Conservation (phyloP, 2,329 filamentous ascomycete genomes). For the Aspergillus brunneoviolaceus region DNA sequence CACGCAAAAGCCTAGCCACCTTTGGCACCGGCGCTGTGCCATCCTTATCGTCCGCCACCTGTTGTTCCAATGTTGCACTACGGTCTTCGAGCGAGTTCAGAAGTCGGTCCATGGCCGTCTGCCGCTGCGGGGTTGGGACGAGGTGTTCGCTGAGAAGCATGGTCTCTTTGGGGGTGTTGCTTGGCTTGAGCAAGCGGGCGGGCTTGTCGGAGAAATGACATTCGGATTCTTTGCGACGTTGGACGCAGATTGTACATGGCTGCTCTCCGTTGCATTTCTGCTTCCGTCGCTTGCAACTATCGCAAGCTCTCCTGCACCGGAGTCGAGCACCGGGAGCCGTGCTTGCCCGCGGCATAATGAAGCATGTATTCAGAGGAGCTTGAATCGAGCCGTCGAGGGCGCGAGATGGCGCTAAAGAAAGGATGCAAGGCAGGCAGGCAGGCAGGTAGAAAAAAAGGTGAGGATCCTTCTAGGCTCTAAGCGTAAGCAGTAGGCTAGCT, state of each 20-base stretch:
- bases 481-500: neutral
- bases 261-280: conserved; percentile 55
- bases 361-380: neutral
- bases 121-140: conserved; percentile 30
- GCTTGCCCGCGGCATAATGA: conserved; percentile 32
- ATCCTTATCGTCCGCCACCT: conserved; percentile 32
- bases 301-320: conserved; percentile 43
- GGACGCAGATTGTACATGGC: conserved; percentile 53
- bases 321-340: conserved; percentile 32
- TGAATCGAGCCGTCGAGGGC: neutral
- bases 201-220: conserved; percentile 43
- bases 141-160: conserved; percentile 36
- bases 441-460: neutral
- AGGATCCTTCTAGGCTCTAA: neutral
- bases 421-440: neutral
- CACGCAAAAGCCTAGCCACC: conserved; percentile 49
- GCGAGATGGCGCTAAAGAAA: neutral
- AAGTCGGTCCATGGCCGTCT: conserved; percentile 36
- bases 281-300: conserved; percentile 49
- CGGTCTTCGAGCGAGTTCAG: conserved; percentile 35
- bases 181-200: conserved; percentile 34
- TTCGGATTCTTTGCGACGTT: conserved; percentile 42
- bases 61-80: conserved; percentile 30
- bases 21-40: conserved; percentile 37
- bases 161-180: conserved; percentile 27